A percentile compares a stretch with the other conserved stretches of the same genome.
Evolutionary conservation across 805 yeast species (phyloP).

Genomic region (Zygotorulaspora danielsina): DNA sequence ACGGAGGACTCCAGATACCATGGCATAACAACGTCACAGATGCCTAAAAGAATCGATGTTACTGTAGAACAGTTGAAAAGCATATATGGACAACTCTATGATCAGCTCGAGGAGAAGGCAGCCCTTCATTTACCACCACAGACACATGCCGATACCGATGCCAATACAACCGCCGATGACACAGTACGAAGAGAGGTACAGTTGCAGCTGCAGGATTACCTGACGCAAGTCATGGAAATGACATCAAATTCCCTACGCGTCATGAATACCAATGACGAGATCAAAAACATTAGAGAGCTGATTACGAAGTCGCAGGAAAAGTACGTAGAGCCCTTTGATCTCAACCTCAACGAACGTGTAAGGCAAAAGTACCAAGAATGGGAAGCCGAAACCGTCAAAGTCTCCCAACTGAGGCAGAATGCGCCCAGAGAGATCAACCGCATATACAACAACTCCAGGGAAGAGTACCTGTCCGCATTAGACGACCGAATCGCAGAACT

Average conservation of each 20-base stretch:
- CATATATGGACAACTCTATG: constrained; percentile 30
- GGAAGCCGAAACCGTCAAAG: constrained; percentile 56
- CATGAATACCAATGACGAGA: constrained; percentile 46
- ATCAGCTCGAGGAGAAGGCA: constrained; percentile 23
- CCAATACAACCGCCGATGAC: constrained; percentile 11
- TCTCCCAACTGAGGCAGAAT: constrained; percentile 51
- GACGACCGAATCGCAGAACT: constrained; percentile 14
- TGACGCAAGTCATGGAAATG: constrained; percentile 43
- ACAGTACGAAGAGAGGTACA: constrained; percentile 23
- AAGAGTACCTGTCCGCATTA: constrained; percentile 32
- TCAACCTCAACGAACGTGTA: constrained; percentile 54
- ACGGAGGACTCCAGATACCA: no score
- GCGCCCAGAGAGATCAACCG: constrained; percentile 45
- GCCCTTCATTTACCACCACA: constrained; percentile 20
- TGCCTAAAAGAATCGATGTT: constrained; percentile 22
- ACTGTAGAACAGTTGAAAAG: constrained; percentile 28
- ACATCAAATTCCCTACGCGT: constrained; percentile 52
- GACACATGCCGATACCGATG: constrained; percentile 9
- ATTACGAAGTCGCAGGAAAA: constrained; percentile 20
- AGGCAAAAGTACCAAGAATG: constrained; percentile 54
- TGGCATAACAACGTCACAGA: constrained; percentile 6
- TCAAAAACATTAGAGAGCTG: constrained; percentile 23
- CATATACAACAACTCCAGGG: constrained; percentile 30
- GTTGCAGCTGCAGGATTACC: constrained; percentile 23
- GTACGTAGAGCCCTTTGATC: constrained; percentile 66